Evolutionary conservation across 2,329 filamentous ascomycete species (phyloP).

Genomic region (Aspergillus costaricaensis): DNA sequence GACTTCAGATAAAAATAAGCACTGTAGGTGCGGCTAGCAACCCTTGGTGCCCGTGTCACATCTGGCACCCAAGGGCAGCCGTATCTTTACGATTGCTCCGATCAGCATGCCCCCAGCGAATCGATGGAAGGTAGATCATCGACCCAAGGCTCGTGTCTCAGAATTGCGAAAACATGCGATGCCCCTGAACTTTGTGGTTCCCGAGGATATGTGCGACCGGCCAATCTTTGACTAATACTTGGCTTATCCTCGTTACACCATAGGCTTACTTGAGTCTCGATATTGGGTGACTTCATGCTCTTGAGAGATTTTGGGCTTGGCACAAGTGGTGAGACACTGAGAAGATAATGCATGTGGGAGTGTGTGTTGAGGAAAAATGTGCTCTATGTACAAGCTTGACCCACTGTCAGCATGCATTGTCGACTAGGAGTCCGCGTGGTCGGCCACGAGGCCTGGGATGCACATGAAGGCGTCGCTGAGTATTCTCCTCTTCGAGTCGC

Average conservation of each 20-base stretch:
- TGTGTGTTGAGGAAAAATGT: not conserved
- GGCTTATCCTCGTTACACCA: too few species aligned
- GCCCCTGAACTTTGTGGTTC: too few species aligned
- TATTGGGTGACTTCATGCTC: too few species aligned
- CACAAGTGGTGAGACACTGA: too few species aligned
- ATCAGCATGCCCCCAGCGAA: not conserved
- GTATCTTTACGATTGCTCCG: not conserved
- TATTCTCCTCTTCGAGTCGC: not conserved
- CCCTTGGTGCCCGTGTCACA: not conserved
- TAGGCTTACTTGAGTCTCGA: too few species aligned
- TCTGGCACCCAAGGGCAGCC: too few species aligned
- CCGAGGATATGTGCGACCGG: not conserved
- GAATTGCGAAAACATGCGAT: too few species aligned
- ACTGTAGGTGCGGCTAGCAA: too few species aligned
- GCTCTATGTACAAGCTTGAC: not conserved
- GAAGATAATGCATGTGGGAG: not conserved
- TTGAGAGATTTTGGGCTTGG: too few species aligned
- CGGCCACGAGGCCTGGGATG: not conserved
- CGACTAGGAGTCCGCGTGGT: not conserved
- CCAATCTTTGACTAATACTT: not conserved
- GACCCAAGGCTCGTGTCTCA: too few species aligned
- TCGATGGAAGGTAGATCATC: not conserved
- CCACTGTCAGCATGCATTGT: not conserved
- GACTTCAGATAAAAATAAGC: too few species aligned
- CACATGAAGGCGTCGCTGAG: not conserved